These are phyloP conservation scores for Penicillium frequentans DNA, from an alignment of 2,329 filamentous ascomycete species.

Conservation along the genomic window DNA sequence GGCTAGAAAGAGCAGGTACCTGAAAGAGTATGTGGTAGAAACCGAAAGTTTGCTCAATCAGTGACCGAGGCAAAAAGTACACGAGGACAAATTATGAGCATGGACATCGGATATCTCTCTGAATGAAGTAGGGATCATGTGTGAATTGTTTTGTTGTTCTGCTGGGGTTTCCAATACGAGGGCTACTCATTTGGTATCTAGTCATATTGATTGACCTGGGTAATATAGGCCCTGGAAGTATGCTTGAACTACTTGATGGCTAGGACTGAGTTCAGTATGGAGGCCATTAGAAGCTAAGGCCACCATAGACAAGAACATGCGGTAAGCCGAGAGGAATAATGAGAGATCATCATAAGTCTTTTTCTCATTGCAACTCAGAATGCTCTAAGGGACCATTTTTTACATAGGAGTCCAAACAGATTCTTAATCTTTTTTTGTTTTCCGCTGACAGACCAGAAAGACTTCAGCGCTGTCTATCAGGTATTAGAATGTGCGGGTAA, in stretches of 20 bases:
- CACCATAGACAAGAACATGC: neutral
- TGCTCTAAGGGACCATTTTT: constrained; percentile 26
- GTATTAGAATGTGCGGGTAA: constrained; percentile 24
- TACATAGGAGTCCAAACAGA: constrained; percentile 26
- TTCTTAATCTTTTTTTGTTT: constrained; percentile 23
- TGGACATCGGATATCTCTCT: neutral
- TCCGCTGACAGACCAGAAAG: constrained; percentile 7
- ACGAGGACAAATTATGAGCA: no score
- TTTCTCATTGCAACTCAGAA: constrained; percentile 26
- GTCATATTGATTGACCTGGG: neutral
- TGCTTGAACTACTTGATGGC: neutral
- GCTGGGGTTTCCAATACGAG: neutral
- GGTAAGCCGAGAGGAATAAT: neutral
- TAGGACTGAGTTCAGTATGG: neutral
- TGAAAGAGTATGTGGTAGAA: no score
- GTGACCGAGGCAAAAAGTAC: no score
- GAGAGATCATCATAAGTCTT: constrained; percentile 26
- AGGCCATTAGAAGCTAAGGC: neutral
- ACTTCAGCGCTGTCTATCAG: constrained; percentile 11
- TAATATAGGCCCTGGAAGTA: neutral
- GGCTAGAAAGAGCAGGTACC: no score
- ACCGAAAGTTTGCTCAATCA: no score
- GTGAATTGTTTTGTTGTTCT: neutral
- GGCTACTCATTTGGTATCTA: neutral
- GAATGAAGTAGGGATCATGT: neutral